phyloP scores from a whole-genome alignment of 495 filamentous ascomycete species.

The Paragyromitra xinjiangensis region DNA sequence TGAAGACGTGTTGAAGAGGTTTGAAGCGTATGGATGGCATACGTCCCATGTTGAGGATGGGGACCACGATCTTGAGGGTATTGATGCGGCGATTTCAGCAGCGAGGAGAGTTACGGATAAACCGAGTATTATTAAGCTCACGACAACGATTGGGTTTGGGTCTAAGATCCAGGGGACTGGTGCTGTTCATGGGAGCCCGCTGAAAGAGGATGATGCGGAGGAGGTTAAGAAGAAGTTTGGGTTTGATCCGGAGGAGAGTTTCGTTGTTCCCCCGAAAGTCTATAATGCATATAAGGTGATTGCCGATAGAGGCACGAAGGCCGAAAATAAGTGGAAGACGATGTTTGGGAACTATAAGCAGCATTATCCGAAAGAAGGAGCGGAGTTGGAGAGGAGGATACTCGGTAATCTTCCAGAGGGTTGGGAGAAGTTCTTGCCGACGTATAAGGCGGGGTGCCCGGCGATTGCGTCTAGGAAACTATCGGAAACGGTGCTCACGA shows the following conservation, averaged over 20 bases:
- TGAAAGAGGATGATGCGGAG: conserved; percentile 91
- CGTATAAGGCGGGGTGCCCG: conserved; percentile 80
- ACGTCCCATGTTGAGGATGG: conserved; percentile 83
- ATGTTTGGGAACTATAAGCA: conserved; percentile 83
- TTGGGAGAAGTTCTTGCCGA: conserved; percentile 93
- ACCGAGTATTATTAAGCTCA: conserved; percentile 94
- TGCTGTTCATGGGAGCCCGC: conserved; percentile 91
- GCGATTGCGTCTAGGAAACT: conserved; percentile 92
- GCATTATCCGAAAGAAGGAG: conserved; percentile 76
- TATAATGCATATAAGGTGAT: conserved; percentile 87
- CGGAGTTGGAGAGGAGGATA: conserved; percentile 82
- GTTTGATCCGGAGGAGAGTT: conserved; percentile 90
- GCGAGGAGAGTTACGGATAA: conserved; percentile 89
- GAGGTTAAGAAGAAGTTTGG: conserved; percentile 90
- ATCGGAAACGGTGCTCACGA: conserved; percentile 88
- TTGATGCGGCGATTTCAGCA: conserved; percentile 85
- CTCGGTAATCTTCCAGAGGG: conserved; percentile 87
- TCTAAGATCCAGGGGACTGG: conserved; percentile 90
- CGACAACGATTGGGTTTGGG: conserved; percentile 96
- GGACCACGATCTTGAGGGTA: conserved; percentile 84
- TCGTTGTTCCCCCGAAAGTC: conserved; percentile 91
- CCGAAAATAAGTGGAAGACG: conserved; percentile 92
- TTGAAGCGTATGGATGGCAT: conserved; percentile 98
- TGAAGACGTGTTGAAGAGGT: conserved; percentile 92
- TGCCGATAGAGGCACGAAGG: conserved; percentile 80